Conservation (phyloP, 1,284 basidiomycete species). For the Rhodotorula sp. region DNA sequence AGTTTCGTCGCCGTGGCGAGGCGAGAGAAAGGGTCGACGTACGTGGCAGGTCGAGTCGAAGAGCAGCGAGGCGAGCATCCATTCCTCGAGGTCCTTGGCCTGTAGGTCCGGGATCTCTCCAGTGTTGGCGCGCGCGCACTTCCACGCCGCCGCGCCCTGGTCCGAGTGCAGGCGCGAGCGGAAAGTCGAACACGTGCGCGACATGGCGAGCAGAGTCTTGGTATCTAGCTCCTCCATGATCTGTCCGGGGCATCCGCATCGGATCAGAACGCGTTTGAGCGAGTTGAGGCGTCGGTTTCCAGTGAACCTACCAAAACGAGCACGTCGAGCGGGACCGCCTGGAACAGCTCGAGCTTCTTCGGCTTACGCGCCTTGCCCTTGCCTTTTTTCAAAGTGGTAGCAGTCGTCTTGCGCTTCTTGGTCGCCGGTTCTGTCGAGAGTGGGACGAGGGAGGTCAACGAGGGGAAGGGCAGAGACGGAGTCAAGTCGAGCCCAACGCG, state of each 20-base stretch:
- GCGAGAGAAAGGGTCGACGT: neutral
- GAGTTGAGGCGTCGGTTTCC: neutral
- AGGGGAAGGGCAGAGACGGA: neutral
- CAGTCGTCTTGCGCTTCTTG: conserved; percentile 4
- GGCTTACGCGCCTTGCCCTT: conserved; percentile 11
- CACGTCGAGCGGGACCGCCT: conserved; percentile 20
- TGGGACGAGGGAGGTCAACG: neutral
- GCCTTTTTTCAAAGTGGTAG: neutral
- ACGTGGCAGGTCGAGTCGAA: conserved; percentile 20
- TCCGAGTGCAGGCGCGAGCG: conserved; percentile 9
- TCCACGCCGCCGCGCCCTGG: conserved; percentile 8
- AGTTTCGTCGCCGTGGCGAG: neutral
- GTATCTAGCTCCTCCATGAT: conserved; percentile 24
- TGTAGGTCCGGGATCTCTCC: neutral
- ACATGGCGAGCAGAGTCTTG: conserved; percentile 24
- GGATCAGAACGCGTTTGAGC: too few species aligned
- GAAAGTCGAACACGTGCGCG: conserved; percentile 16
- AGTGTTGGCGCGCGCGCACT: conserved; percentile 11
- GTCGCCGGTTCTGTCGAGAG: neutral
- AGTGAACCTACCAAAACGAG: conserved; percentile 7
- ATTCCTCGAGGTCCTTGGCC: conserved; percentile 16
- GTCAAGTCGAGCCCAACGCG: neutral
- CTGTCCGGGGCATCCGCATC: neutral
- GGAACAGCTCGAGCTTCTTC: conserved; percentile 17
- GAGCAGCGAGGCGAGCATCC: conserved; percentile 19